phyloP scores from a whole-genome alignment of 306 rosid species.

The Vicia villosa region DNA sequence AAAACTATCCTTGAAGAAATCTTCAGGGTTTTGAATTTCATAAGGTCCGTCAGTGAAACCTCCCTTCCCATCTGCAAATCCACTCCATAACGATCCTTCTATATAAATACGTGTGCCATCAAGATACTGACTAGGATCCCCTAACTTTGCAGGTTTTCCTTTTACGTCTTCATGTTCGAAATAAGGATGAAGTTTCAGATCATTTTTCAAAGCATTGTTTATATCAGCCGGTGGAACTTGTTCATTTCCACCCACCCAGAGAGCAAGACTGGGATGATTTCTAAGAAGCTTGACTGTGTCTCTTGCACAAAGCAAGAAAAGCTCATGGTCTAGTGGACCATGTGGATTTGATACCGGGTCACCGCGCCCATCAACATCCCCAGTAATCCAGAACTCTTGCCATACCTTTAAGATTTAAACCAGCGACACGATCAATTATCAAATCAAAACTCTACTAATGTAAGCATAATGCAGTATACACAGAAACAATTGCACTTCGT shows the following conservation, averaged over 20 bases:
- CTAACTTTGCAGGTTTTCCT: slow-evolving; percentile 32
- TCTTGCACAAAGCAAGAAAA: slow-evolving; percentile 85
- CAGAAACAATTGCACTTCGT: too few species aligned
- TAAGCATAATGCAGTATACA: too few species aligned
- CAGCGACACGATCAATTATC: not conserved
- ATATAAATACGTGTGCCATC: slow-evolving; percentile 89
- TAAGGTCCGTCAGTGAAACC: slow-evolving; percentile 87
- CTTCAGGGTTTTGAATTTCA: slow-evolving; percentile 89
- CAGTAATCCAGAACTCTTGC: slow-evolving; percentile 99
- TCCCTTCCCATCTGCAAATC: slow-evolving; percentile 92
- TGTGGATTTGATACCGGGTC: slow-evolving; percentile 72
- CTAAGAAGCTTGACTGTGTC: slow-evolving; percentile 92
- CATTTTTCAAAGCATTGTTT: slow-evolving; percentile 66
- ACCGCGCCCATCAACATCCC: slow-evolving; percentile 93
- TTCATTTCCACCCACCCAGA: slow-evolving; percentile 99
- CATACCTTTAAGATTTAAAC: slow-evolving; percentile 64
- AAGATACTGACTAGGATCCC: slow-evolving; percentile 87
- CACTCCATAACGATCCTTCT: slow-evolving; percentile 90
- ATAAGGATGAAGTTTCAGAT: slow-evolving; percentile 80
- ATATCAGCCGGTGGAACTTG: slow-evolving; percentile 86
- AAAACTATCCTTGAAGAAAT: slow-evolving; percentile 66
- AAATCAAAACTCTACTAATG: too few species aligned
- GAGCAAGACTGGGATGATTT: slow-evolving; percentile 94
- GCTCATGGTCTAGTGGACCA: slow-evolving; percentile 92
- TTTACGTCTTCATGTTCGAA: slow-evolving; percentile 47